These are phyloP conservation scores for Trichosanthes truncata DNA, from an alignment of 306 rosid species.

Conservation along the genomic window DNA sequence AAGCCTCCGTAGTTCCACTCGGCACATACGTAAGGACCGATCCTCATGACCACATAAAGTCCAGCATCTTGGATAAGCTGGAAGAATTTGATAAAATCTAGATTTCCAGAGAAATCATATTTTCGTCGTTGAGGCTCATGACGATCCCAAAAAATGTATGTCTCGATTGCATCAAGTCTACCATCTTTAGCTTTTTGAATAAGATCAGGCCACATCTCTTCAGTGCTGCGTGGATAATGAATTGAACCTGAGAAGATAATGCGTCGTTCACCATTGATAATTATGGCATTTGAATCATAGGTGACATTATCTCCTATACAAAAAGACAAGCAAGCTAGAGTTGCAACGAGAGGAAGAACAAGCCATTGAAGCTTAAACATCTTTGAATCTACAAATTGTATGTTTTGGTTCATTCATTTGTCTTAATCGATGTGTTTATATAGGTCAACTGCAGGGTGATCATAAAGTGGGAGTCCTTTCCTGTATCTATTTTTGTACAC, in stretches of 20 bases:
- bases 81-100: constrained; percentile 48
- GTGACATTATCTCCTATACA: not conserved
- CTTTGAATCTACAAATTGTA: no score
- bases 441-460: not conserved
- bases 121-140: constrained; percentile 9
- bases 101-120: constrained; percentile 58
- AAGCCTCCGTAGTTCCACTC: constrained; percentile 79
- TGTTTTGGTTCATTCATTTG: not conserved
- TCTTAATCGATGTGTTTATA: not conserved
- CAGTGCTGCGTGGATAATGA: not conserved
- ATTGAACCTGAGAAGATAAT: not conserved
- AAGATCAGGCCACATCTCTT: constrained; percentile 6
- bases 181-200: not conserved
- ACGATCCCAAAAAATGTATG: constrained; percentile 12
- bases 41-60: constrained; percentile 55
- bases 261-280: not conserved
- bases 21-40: constrained; percentile 74
- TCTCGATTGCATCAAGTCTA: constrained; percentile 8
- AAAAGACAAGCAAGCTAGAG: not conserved
- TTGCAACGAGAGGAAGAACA: not conserved
- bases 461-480: not conserved
- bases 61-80: constrained; percentile 61
- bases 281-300: not conserved
- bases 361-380: not conserved
- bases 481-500: not conserved